Evolutionary conservation across 148 eudicot species (phyloP).

Genomic region (Rhododendron ovatum): DNA sequence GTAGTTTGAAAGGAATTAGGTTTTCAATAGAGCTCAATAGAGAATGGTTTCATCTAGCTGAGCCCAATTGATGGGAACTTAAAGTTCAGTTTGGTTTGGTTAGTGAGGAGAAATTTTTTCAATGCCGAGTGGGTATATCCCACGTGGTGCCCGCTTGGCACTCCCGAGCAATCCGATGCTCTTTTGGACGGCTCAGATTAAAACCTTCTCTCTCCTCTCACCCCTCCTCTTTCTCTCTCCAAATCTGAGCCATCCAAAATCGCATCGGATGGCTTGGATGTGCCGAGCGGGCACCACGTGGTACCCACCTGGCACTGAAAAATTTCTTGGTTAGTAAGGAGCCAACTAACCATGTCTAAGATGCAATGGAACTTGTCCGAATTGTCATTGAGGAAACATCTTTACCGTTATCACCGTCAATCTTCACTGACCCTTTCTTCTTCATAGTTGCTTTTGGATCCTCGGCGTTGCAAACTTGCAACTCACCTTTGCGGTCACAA

Average conservation of each 20-base stretch:
- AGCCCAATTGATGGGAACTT: background rate
- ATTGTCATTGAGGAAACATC: background rate
- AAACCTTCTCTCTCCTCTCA: too few relatives aligned
- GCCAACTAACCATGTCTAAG: background rate
- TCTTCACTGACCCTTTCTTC: background rate
- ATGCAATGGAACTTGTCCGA: background rate
- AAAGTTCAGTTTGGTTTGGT: background rate
- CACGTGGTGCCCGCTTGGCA: too few relatives aligned
- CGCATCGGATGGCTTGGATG: too few relatives aligned
- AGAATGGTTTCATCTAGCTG: background rate
- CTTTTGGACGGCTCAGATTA: too few relatives aligned
- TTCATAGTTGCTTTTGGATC: background rate
- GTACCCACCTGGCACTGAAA: too few relatives aligned
- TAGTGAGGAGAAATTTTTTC: too few relatives aligned
- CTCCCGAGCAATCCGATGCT: too few relatives aligned
- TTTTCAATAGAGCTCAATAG: background rate
- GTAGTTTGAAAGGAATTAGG: background rate
- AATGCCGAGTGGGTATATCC: too few relatives aligned
- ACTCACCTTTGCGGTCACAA: background rate
- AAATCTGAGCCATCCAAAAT: too few relatives aligned
- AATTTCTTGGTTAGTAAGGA: background rate
- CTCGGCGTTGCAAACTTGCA: background rate
- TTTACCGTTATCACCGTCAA: background rate
- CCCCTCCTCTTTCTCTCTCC: too few relatives aligned
- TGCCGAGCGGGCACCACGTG: too few relatives aligned